These are phyloP conservation scores for Nakazawaea ambrosiae DNA, from an alignment of 805 yeast species.

Conservation along the genomic window DNA sequence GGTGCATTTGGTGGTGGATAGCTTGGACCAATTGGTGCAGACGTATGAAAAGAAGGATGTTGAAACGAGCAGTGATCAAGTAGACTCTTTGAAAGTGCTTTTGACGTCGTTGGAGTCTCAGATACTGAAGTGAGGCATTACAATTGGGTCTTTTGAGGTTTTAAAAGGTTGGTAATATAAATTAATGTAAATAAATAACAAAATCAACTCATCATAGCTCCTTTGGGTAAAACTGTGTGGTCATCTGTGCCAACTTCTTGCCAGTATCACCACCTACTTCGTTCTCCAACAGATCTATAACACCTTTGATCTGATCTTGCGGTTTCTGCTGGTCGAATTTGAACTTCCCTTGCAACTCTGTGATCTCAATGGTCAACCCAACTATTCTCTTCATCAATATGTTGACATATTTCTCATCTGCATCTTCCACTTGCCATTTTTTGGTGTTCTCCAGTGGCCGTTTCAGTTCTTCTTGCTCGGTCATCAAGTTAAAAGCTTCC, in stretches of 20 bases:
- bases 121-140: too few species aligned
- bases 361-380: constrained; percentile 49
- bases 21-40: background rate
- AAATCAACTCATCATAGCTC: background rate
- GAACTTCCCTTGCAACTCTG: constrained; percentile 41
- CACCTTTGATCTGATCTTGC: constrained; percentile 42
- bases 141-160: too few species aligned
- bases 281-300: constrained; percentile 35
- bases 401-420: constrained; percentile 42
- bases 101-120: too few species aligned
- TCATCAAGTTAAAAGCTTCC: constrained; percentile 19
- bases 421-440: constrained; percentile 52
- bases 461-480: constrained; percentile 38
- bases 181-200: background rate
- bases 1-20: background rate
- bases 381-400: constrained; percentile 41
- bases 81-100: too few species aligned
- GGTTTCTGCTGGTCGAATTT: constrained; percentile 49
- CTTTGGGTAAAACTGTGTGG: background rate
- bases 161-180: too few species aligned
- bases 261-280: constrained; percentile 28
- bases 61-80: background rate
- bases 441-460: constrained; percentile 21
- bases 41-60: background rate
- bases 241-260: background rate